Base-by-base conservation (phyloP, 306 rosid species). In the Clitoria ternatea region DNA sequence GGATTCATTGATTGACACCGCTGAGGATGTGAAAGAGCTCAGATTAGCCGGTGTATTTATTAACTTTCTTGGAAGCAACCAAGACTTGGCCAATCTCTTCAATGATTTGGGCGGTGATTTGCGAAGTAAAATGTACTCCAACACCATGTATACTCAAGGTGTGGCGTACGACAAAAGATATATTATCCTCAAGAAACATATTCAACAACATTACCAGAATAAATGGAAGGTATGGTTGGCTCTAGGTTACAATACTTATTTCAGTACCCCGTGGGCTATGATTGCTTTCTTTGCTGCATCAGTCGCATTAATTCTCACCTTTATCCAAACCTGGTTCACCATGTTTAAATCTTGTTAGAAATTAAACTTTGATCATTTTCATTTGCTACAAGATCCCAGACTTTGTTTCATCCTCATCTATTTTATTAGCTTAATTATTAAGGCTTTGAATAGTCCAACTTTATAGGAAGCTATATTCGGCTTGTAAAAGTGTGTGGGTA, bases 1-100 rank as follows among this genome's bases (percentile, higher is more conserved):
- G 32, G 47, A 32, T 32, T 66, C 72, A 6, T 49, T 48, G 61
- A 4, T 66, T 13, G 72, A 66, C 20, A 48, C 4, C 32, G 72
- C 47, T 2, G 72, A 66, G 6, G 72, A 48, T 27, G 61, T 66
- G 18, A 66, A 32, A 1, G 72, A 66, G 1, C 72, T 66, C n/a
- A 66, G 47, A 6, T 12, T 1, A 66, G 40, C 60, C 11, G 60
- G 72, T 32, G 47, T 48, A 19, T 6, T 66, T 12, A 44, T 11
- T 47, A 66, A 66, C 5, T 17, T 66, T n/a, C 72, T 48, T 0
- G 22, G 20, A 32, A 66, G 61, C 3, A 47, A 66, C 4, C 4
- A 44, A 45, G 71, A 30, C 1, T 6, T 66, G 59, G 61, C 73
- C 15, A 49, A 48, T 0, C 23, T 67, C 15, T 32, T 67, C 1